These are phyloP conservation scores for Geosmithia putterillii DNA, from an alignment of 2,329 filamentous ascomycete genomes.

Conservation along the genomic window DNA sequence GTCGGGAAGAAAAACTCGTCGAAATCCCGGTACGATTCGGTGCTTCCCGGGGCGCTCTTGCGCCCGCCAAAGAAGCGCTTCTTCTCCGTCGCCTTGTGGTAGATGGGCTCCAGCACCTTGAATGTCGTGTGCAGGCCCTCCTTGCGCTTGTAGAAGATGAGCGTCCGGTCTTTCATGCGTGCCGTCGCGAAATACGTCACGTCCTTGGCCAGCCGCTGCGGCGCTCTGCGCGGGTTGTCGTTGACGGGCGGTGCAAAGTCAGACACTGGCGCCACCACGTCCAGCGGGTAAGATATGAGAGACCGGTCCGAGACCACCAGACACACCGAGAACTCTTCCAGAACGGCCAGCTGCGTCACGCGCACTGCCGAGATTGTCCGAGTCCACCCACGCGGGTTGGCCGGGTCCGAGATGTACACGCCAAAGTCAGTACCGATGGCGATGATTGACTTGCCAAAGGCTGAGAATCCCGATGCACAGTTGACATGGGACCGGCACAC, in stretches of 20 bases:
- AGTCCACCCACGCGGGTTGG: conserved; percentile 82
- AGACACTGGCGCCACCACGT: conserved; percentile 59
- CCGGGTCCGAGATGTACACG: conserved; percentile 78
- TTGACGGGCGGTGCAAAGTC: conserved; percentile 48
- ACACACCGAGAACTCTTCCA: conserved; percentile 92
- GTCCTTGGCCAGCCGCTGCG: conserved; percentile 83
- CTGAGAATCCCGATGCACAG: conserved; percentile 82
- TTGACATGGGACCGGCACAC: conserved; percentile 82
- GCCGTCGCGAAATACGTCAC: conserved; percentile 95
- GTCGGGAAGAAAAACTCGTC: conserved; percentile 98
- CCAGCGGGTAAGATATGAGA: conserved; percentile 85
- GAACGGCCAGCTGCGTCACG: conserved; percentile 85
- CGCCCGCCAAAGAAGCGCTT: conserved; percentile 55
- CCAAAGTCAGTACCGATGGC: conserved; percentile 93
- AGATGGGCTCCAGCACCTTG: conserved; percentile 91
- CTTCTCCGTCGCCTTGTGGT: conserved; percentile 83
- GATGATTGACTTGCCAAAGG: conserved; percentile 74
- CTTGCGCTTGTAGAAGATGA: conserved; percentile 95
- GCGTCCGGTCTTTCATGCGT: conserved; percentile 88
- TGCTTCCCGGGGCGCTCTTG: conserved; percentile 52
- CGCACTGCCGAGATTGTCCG: conserved; percentile 66
- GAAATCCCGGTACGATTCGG: conserved; percentile 94
- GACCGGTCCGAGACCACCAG: conserved; percentile 85
- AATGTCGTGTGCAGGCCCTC: conserved; percentile 89
- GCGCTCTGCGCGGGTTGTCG: conserved; percentile 72